phyloP scores from a whole-genome alignment of 768 basidiomycete species.

The Suillus variegatus region DNA sequence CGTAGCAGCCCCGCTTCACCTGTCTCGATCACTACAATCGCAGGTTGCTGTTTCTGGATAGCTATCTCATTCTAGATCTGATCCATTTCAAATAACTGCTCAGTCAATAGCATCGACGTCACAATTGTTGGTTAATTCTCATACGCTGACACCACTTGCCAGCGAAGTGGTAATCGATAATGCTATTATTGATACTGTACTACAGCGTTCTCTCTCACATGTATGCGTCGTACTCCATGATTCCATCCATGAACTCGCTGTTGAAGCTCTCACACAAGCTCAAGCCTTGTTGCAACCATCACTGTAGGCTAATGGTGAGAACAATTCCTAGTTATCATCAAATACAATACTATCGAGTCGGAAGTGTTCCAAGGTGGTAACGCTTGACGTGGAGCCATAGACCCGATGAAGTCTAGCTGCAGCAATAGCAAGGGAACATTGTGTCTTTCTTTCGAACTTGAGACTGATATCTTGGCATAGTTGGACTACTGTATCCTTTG shows the following conservation, averaged over 20 bases:
- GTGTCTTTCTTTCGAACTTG: neutral
- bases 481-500: neutral
- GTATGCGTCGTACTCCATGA: too few relatives aligned
- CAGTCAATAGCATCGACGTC: slow-evolving; percentile 26
- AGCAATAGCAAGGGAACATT: neutral
- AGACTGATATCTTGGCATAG: neutral
- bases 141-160: slow-evolving; percentile 43
- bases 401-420: neutral
- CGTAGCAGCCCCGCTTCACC: too few relatives aligned
- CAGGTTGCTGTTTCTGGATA: slow-evolving; percentile 35
- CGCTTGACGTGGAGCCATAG: neutral
- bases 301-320: too few relatives aligned
- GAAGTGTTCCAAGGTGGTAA: too few relatives aligned
- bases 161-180: slow-evolving; percentile 26
- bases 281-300: too few relatives aligned
- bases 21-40: neutral
- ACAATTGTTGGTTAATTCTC: slow-evolving; percentile 41
- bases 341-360: too few relatives aligned
- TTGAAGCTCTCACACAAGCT: too few relatives aligned
- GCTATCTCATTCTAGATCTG: slow-evolving; percentile 25
- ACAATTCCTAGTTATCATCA: too few relatives aligned
- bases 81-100: slow-evolving; percentile 25
- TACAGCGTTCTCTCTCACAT: too few relatives aligned
- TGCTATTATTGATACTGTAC: too few relatives aligned
- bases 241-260: too few relatives aligned